These are phyloP conservation scores for Quercus gilva DNA, from an alignment of 306 rosid genomes.

Conservation along the genomic window DNA sequence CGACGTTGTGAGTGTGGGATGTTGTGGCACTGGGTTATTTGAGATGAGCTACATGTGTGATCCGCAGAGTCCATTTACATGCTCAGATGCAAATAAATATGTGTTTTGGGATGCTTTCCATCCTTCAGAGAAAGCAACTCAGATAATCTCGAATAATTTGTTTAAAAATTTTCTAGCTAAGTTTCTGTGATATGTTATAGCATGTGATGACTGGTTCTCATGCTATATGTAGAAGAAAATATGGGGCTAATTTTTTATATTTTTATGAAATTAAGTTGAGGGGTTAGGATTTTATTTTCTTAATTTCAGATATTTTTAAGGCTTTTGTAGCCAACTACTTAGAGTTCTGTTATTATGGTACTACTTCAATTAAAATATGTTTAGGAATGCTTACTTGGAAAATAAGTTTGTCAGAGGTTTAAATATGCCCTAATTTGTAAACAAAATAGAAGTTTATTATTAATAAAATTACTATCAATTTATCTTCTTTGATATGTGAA, in stretches of 20 bases:
- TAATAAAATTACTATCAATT: too few species aligned
- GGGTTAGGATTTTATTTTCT: too few species aligned
- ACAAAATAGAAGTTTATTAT: too few species aligned
- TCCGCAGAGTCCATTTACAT: conserved; percentile 34
- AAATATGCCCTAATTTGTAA: not conserved
- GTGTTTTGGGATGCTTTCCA: conserved; percentile 55
- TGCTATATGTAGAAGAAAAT: not conserved
- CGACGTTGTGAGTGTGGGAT: conserved; percentile 22
- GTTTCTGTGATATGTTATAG: conserved; percentile 24
- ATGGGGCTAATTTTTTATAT: too few species aligned
- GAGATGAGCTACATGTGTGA: conserved; percentile 42
- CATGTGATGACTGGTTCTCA: not conserved
- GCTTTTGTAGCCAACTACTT: too few species aligned
- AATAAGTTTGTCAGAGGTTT: not conserved
- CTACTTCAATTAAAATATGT: too few species aligned
- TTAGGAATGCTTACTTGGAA: too few species aligned
- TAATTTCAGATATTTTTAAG: too few species aligned
- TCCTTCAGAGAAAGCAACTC: conserved; percentile 35
- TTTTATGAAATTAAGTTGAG: too few species aligned
- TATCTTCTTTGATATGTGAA: too few species aligned
- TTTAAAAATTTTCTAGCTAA: conserved; percentile 21
- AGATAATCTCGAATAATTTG: conserved; percentile 18
- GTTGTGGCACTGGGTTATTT: conserved; percentile 47
- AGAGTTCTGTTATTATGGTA: too few species aligned
- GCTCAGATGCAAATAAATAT: conserved; percentile 42